A percentile compares a stretch with the other conserved stretches of the same genome.
Conservation (phyloP, 805 yeast species). For the Candida railenensis region DNA sequence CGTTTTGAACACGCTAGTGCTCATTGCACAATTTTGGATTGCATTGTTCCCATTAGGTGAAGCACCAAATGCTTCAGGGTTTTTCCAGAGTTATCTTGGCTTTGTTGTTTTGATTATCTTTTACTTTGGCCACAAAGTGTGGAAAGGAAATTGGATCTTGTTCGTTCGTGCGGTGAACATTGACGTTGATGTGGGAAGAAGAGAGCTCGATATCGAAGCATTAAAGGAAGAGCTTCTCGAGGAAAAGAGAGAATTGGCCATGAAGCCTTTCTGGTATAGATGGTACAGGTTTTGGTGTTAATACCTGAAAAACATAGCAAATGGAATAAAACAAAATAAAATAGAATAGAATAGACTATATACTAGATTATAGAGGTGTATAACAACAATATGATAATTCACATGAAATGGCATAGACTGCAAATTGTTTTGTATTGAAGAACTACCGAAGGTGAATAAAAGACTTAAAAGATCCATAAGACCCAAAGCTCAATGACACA, state of each 20-base stretch:
- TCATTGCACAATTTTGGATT: conserved; percentile 79
- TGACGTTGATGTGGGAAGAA: conserved; percentile 38
- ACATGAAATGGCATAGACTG: too few relatives aligned
- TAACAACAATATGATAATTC: too few relatives aligned
- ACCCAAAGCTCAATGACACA: too few relatives aligned
- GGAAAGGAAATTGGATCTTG: conserved; percentile 36
- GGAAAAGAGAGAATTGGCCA: conserved; percentile 31
- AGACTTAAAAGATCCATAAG: too few relatives aligned
- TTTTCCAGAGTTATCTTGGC: conserved; percentile 68
- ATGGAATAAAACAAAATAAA: too few relatives aligned
- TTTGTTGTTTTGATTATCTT: conserved; percentile 59
- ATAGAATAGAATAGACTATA: too few relatives aligned
- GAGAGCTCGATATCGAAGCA: conserved; percentile 38
- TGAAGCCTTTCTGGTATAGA: conserved; percentile 35
- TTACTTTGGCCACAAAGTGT: conserved; percentile 58
- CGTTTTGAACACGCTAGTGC: conserved; percentile 54
- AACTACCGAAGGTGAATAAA: too few relatives aligned
- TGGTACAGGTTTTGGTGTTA: conserved; percentile 35
- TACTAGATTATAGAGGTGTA: too few relatives aligned
- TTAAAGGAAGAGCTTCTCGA: conserved; percentile 41
- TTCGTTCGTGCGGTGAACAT: conserved; percentile 31
- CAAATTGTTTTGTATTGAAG: too few relatives aligned
- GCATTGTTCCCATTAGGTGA: conserved; percentile 69
- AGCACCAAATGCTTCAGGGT: conserved; percentile 50
- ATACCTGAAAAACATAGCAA: too few relatives aligned